Base-by-base conservation (phyloP, 2,329 filamentous ascomycete species). In the Xylaria digitata region DNA sequence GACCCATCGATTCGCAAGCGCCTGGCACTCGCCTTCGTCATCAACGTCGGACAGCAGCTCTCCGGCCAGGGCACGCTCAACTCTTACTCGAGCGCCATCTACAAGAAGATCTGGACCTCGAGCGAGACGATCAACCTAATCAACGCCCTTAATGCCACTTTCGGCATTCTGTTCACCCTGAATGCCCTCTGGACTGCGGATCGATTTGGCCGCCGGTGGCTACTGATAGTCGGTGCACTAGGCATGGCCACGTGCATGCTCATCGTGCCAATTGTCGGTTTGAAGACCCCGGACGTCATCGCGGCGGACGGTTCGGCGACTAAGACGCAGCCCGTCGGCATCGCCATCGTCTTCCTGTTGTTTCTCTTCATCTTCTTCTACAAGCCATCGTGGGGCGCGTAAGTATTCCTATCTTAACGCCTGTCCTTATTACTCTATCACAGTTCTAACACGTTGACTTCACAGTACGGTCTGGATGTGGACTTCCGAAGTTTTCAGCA, bases 171-270 rank as follows among this genome's bases (percentile, higher is more conserved):
- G 23, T 92, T 92, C 79, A 92, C 90, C 0, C 82, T 92, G 50
- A 92, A 92, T 71, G 90, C 90, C 15, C 86, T 89, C 43, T 92
- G 90, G 89, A 91, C 89, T 4, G 88, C 91, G 40, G 90, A 92
- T 76, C 85, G 89, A 56, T 92, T 90, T 71, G 90, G 90, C 43
- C 85, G 90, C 59, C 89, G 90, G 72, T 89, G 90, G 82, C 81
- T 92, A 65, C 84, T 93, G 73, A 89, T 92, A 63, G 82, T 89
- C 42, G 90, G 90, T 73, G 89, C 86, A 46, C 78, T 89, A 50
- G 90, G 90, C 43, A 92, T 92, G 86, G 88, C 85, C 3, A 66
- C 87, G 9, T 92, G 89, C 80, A 92, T 93, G 89, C 80, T 92
- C 64, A 85, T 90, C 65, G 89, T 90, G 1, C 77, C 77, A 2